These are phyloP conservation scores for Gloeophyllum trabeum DNA, from an alignment of 768 basidiomycete genomes.

Conservation along the genomic window DNA sequence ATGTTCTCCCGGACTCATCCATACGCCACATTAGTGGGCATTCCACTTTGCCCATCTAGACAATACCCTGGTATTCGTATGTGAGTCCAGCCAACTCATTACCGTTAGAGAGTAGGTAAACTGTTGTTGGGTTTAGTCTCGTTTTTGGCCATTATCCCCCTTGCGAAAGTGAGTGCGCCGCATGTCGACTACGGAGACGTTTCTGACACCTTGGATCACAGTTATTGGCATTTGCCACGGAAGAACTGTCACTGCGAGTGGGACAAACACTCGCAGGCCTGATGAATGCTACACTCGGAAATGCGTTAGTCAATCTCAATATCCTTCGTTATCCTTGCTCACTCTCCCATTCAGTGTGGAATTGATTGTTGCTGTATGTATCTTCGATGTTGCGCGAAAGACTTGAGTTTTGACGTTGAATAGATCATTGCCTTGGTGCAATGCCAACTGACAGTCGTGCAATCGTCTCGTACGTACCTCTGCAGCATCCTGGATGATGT, in stretches of 20 bases:
- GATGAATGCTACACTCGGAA: conserved; percentile 68
- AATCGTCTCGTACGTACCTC: conserved; percentile 26
- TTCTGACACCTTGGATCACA: conserved; percentile 16
- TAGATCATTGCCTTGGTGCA: conserved; percentile 34
- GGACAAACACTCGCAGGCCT: conserved; percentile 79
- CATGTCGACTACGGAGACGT: too few species aligned
- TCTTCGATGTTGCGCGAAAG: background rate
- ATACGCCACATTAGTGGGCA: background rate
- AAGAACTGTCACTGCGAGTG: conserved; percentile 72
- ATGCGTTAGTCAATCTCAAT: conserved; percentile 17
- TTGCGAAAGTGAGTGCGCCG: conserved; percentile 59
- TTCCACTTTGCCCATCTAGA: conserved; percentile 43
- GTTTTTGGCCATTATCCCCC: conserved; percentile 75
- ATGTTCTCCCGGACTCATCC: background rate
- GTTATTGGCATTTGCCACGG: conserved; percentile 78
- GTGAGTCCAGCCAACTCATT: conserved; percentile 34
- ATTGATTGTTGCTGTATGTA: conserved; percentile 28
- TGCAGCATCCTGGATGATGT: background rate
- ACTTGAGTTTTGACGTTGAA: too few species aligned
- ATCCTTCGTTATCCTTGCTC: background rate
- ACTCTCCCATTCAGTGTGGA: conserved; percentile 20
- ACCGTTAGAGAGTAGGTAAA: background rate
- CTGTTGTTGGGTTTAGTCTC: conserved; percentile 32
- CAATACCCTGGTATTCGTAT: conserved; percentile 61
- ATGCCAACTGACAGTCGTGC: conserved; percentile 32